Conservation (phyloP, 2,329 filamentous ascomycete species). For the Dactylellina cionopaga region DNA sequence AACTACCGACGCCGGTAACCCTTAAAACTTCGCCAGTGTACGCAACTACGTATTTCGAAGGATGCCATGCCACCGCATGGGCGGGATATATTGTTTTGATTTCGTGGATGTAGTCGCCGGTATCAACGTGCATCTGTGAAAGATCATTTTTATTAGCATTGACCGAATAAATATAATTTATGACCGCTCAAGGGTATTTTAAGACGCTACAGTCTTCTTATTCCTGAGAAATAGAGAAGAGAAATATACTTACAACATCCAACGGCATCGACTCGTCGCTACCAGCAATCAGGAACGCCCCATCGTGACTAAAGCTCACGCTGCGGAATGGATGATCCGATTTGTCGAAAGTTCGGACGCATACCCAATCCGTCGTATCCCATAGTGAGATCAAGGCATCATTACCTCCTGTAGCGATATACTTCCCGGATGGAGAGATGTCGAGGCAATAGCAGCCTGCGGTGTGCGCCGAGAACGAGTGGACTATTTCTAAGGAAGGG, state of each 20-base stretch:
- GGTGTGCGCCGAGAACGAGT: slow-evolving; percentile 65
- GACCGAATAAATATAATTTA: neutral
- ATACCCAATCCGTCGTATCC: slow-evolving; percentile 68
- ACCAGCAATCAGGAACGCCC: slow-evolving; percentile 65
- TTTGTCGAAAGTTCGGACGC: slow-evolving; percentile 63
- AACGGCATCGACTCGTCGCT: slow-evolving; percentile 63
- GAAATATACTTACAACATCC: slow-evolving; percentile 54
- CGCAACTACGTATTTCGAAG: slow-evolving; percentile 58
- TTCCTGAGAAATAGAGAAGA: neutral
- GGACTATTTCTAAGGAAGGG: slow-evolving; percentile 59
- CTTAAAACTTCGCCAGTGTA: slow-evolving; percentile 57
- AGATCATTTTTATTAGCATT: slow-evolving; percentile 1
- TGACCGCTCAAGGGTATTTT: too few species aligned
- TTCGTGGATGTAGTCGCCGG: slow-evolving; percentile 57
- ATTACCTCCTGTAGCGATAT: slow-evolving; percentile 66
- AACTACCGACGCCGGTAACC: slow-evolving; percentile 42
- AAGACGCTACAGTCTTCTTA: too few species aligned
- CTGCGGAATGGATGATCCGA: slow-evolving; percentile 64
- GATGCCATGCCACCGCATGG: slow-evolving; percentile 58
- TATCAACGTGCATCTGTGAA: slow-evolving; percentile 57
- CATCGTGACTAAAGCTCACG: slow-evolving; percentile 67
- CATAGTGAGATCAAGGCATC: slow-evolving; percentile 67
- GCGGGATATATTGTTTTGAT: slow-evolving; percentile 57
- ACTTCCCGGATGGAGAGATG: slow-evolving; percentile 65
- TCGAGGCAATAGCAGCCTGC: slow-evolving; percentile 64